A percentile compares a stretch with the other conserved stretches of the same genome.
These are phyloP conservation scores for Suillus discolor DNA, from an alignment of 768 basidiomycete genomes.

Conservation along the genomic window DNA sequence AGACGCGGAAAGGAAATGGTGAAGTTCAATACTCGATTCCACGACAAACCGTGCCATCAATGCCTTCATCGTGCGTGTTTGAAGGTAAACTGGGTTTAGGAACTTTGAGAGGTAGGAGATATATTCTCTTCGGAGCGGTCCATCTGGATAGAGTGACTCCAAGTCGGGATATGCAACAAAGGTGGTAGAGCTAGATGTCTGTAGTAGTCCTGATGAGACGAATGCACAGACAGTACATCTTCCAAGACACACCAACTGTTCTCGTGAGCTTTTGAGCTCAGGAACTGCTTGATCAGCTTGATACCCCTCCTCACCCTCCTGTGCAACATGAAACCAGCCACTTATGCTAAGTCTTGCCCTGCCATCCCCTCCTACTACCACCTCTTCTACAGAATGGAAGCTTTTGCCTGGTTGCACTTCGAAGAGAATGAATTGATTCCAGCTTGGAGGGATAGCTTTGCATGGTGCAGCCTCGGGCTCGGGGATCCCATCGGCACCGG, in stretches of 20 bases:
- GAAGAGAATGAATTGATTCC: constrained; percentile 90
- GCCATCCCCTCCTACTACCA: constrained; percentile 77
- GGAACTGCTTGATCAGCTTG: constrained; percentile 46
- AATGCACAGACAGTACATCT: constrained; percentile 8
- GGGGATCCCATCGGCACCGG: constrained; percentile 54
- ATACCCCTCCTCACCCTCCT: constrained; percentile 90
- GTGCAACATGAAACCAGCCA: constrained; percentile 96
- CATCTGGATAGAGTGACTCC: constrained; percentile 52
- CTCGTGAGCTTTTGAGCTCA: constrained; percentile 77
- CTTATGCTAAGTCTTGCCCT: constrained; percentile 83
- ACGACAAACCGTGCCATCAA: constrained; percentile 80
- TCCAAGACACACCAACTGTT: constrained; percentile 78
- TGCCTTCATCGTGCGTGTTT: constrained; percentile 75
- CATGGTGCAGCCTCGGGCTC: constrained; percentile 70
- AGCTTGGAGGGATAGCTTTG: constrained; percentile 74
- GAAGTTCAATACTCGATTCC: constrained; percentile 87
- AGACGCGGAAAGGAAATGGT: constrained; percentile 75
- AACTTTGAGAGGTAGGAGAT: constrained; percentile 77
- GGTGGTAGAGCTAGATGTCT: constrained; percentile 64
- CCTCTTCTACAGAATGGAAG: constrained; percentile 97
- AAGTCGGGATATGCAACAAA: constrained; percentile 58
- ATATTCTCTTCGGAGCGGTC: constrained; percentile 58
- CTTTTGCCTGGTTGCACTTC: constrained; percentile 94
- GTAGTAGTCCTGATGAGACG: constrained; percentile 16
- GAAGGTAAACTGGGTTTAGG: constrained; percentile 90